These are phyloP conservation scores for Cladosporium sp. DNA, from an alignment of 2,329 filamentous ascomycete species.

Conservation along the genomic window DNA sequence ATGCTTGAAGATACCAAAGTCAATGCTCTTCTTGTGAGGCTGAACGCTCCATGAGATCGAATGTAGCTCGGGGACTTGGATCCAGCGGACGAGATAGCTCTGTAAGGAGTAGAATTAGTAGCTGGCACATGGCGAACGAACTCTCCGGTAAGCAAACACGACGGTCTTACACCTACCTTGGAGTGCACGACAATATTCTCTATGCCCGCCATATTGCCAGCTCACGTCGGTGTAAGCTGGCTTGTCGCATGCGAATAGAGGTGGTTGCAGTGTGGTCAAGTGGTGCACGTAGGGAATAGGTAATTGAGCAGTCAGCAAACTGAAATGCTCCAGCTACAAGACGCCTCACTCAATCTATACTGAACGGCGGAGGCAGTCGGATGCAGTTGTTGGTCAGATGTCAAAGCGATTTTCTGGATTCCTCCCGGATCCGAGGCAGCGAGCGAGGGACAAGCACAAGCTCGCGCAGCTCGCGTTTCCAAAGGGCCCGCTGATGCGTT, in stretches of 20 bases:
- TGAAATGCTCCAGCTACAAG: too few relatives aligned
- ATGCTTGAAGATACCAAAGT: constrained; percentile 97
- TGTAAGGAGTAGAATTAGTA: constrained; percentile 36
- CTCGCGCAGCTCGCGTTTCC: too few relatives aligned
- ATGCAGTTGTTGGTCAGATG: too few relatives aligned
- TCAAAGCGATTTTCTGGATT: too few relatives aligned
- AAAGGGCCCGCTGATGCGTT: too few relatives aligned
- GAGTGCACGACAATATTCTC: constrained; percentile 96
- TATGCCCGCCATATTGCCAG: constrained; percentile 72
- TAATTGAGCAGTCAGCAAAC: too few relatives aligned
- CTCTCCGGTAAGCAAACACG: not conserved
- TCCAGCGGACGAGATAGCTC: constrained; percentile 98
- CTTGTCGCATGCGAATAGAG: not conserved
- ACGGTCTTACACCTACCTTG: constrained; percentile 62
- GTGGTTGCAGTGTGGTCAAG: too few relatives aligned
- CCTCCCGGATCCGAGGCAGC: too few relatives aligned
- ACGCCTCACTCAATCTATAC: too few relatives aligned
- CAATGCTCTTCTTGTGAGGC: constrained; percentile 96
- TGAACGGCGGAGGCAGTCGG: too few relatives aligned
- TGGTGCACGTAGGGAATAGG: too few relatives aligned
- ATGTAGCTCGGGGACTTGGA: constrained; percentile 81
- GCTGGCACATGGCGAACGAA: not conserved
- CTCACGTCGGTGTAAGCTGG: not conserved
- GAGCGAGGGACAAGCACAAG: too few relatives aligned
- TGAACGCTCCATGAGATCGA: constrained; percentile 98